Evolutionary conservation across 768 basidiomycete species (phyloP), one percentile per base, ranked within the genome.

Genomic region (Pisolithus albus): DNA sequence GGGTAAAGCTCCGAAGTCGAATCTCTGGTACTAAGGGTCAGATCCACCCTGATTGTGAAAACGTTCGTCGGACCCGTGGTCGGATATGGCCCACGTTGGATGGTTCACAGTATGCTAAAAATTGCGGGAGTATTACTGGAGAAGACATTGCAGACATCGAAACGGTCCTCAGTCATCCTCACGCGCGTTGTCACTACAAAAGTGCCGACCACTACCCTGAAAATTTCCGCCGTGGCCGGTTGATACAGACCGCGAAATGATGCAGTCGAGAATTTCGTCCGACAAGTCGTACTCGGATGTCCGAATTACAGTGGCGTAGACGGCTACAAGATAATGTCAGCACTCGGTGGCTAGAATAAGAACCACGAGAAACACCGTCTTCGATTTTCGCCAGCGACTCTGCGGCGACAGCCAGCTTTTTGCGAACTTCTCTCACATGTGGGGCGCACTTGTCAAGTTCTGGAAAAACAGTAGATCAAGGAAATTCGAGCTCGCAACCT

Each of bases 311-410:
- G 89, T 78, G 5, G 87, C 80, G 60, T 89, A 91, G 42, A 79
- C 81, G 43, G 84, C 88, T 90, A 54, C 7, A 43, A 21, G 48
- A 39, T 11, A 26, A 48, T 45, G 50, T 59, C 36, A 61, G 52
- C 21, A 16, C 37, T 44, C 43, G 6, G 21, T 38, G 45, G 21
- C 26, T 21, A 32, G n/a, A 46, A 37, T 26, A 50, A n/a, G 24
- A 52, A 50, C 15, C 39, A 19, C 54, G 2, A 10, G 10, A 36
- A 34, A 42, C 56, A 95, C 94, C 92, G 60, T 86, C 81, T 76
- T 99, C 95, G 47, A 98, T 94, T 70, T 98, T 99, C 62, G 84
- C 81, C 7, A 99, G 75, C n/a, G 92, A 95, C 59, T 88, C 83
- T 3, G 76, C 70, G 0, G 93, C 95, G 16, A 95, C 88, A 3